Base-by-base conservation (phyloP, 345 rosid species). In the Firmiana major region DNA sequence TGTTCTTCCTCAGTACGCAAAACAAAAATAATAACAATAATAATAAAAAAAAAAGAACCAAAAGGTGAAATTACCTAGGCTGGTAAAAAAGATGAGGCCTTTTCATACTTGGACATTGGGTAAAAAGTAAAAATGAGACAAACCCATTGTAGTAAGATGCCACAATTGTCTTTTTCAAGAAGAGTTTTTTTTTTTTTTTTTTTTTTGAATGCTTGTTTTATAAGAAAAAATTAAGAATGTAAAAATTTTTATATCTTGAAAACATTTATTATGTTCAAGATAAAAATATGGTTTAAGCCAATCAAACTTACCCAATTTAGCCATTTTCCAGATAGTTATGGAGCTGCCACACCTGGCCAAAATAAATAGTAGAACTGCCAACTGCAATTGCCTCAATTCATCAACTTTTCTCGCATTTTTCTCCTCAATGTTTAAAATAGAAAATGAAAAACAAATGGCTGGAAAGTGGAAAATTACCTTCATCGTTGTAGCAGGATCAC, bases 401-500 rank as follows among this genome's bases (percentile, higher is more conserved):
- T 86, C 77, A 84, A 73, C 21, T 58, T 40, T 49, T 7, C 71
- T 49, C n/a, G 7, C 64, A 7, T 60, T 55, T 53, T 74, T 71
- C 53, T 58, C 28, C 16, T 7, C 21, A 16, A 71, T 24, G 42
- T 16, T 15, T 54, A 49, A 58, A 68, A 48, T 17, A n/a, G 62
- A 34, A 19, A 51, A 36, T 31, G 10, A 19, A n/a, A 17, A 12
- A 7, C n/a, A 36, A 19, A 24, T 1, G 6, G 36, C 15, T 16
- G 16, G 10, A 24, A 51, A 19, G 10, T 3, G 67, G 38, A 40
- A 60, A 19, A 34, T 78, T 83, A 91, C 99, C 94, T 93, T 96
- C 90, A 96, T 93, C 0, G 98, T 93, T 31, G 95, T 92, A 9
- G 89, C 83, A 64, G 99, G 95, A 77, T 96, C 98, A 59, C 98